phyloP scores from a whole-genome alignment of 345 rosid genomes.

The Lagerstroemia speciosa region DNA sequence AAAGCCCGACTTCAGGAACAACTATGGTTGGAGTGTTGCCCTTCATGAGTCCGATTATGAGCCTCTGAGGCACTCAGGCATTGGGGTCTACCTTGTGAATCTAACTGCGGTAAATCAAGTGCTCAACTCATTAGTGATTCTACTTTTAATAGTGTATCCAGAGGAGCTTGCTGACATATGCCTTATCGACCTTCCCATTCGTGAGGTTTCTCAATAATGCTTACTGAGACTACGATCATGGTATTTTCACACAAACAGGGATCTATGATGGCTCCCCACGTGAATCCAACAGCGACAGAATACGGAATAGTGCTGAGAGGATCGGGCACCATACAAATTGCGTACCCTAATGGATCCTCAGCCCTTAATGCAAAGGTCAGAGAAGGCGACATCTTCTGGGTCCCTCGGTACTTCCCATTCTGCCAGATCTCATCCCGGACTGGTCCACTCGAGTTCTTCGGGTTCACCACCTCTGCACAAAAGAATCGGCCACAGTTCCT shows the following conservation, averaged over 20 bases:
- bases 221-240: background rate
- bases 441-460: constrained; percentile 61
- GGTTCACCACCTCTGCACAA: constrained; percentile 75
- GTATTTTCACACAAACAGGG: constrained; percentile 31
- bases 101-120: constrained; percentile 62
- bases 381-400: constrained; percentile 69
- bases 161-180: no score
- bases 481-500: constrained; percentile 80
- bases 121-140: background rate
- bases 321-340: constrained; percentile 56
- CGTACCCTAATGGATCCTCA: constrained; percentile 62
- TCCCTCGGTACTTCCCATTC: constrained; percentile 81
- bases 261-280: constrained; percentile 92
- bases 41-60: constrained; percentile 40
- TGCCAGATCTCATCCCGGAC: constrained; percentile 64
- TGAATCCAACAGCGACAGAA: constrained; percentile 79
- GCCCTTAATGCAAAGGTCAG: constrained; percentile 47
- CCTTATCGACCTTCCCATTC: background rate
- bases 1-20: constrained; percentile 42
- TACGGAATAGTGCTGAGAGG: constrained; percentile 71
- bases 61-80: constrained; percentile 58
- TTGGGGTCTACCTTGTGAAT: constrained; percentile 62
- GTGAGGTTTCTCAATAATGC: background rate
- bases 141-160: no score
- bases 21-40: constrained; percentile 76